Conservation (phyloP, 2,329 filamentous ascomycete species). For the Bipolaris victoriae region DNA sequence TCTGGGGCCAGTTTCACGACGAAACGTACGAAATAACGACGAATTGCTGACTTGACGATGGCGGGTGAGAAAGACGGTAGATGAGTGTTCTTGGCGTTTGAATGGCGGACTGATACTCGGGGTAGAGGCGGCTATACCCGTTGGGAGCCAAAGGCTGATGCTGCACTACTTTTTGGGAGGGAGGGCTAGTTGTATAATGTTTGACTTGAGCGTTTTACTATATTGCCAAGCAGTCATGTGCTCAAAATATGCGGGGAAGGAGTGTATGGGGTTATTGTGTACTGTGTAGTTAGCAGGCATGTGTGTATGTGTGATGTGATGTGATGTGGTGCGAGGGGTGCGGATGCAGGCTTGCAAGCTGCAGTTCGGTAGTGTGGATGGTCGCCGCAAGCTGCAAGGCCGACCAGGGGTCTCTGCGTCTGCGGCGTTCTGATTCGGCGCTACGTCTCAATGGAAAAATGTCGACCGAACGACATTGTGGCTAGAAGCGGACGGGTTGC, state of each 20-base stretch:
- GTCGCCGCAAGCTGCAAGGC: slow-evolving; percentile 1
- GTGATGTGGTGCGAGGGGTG: background rate
- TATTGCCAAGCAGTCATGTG: background rate
- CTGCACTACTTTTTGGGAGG: background rate
- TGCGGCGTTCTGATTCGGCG: slow-evolving; percentile 18
- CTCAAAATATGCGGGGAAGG: background rate
- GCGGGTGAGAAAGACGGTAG: background rate
- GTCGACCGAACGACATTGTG: slow-evolving; percentile 23
- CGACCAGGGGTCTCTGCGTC: slow-evolving; percentile 14
- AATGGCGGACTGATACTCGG: slow-evolving; percentile 2
- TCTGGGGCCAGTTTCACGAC: background rate
- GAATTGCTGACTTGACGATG: background rate
- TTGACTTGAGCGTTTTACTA: background rate
- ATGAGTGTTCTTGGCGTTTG: slow-evolving; percentile 9
- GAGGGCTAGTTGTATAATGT: background rate
- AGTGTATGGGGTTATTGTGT: background rate
- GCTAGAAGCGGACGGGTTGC: slow-evolving; percentile 11
- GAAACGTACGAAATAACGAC: background rate
- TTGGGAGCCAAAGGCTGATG: slow-evolving; percentile 1
- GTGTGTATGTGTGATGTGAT: background rate
- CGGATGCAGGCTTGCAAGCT: background rate
- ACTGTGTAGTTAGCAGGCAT: background rate
- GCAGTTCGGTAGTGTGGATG: slow-evolving; percentile 18
- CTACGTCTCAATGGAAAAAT: slow-evolving; percentile 22
- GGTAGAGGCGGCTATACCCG: slow-evolving; percentile 1